Evolutionary conservation across 179 eudicot genomes (phyloP).

Genomic region (Silene noctiflora): DNA sequence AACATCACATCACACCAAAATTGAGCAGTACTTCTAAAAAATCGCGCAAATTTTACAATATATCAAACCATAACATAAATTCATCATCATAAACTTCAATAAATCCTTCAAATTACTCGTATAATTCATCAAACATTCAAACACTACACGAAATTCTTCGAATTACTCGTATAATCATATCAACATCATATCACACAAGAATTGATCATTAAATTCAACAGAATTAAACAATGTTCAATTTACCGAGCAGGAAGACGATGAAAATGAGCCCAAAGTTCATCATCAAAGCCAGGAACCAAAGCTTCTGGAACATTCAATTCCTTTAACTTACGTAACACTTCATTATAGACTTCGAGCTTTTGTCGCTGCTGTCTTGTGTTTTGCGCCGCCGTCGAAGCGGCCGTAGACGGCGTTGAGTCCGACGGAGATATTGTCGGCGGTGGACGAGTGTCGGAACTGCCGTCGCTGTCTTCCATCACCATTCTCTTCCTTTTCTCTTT

Average conservation of each 20-base stretch:
- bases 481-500: conserved; percentile 27
- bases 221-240: background rate
- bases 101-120: no score
- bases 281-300: conserved; percentile 56
- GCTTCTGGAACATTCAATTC: conserved; percentile 53
- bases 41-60: no score
- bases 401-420: conserved; percentile 21
- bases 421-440: conserved; percentile 11
- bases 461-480: conserved; percentile 75
- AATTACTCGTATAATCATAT: background rate
- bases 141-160: background rate
- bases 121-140: no score
- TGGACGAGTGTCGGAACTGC: conserved; percentile 41
- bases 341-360: conserved; percentile 77
- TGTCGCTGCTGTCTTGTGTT: conserved; percentile 45
- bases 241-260: conserved; percentile 87
- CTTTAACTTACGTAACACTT: conserved; percentile 75
- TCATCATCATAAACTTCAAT: no score
- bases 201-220: background rate
- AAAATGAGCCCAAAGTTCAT: conserved; percentile 91
- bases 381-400: conserved; percentile 28
- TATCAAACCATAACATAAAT: no score
- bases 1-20: background rate
- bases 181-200: background rate
- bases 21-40: background rate